A percentile compares a stretch with the other conserved stretches of the same genome.
Conservation (phyloP, 2,329 filamentous ascomycete genomes). For the Fusarium algeriense region DNA sequence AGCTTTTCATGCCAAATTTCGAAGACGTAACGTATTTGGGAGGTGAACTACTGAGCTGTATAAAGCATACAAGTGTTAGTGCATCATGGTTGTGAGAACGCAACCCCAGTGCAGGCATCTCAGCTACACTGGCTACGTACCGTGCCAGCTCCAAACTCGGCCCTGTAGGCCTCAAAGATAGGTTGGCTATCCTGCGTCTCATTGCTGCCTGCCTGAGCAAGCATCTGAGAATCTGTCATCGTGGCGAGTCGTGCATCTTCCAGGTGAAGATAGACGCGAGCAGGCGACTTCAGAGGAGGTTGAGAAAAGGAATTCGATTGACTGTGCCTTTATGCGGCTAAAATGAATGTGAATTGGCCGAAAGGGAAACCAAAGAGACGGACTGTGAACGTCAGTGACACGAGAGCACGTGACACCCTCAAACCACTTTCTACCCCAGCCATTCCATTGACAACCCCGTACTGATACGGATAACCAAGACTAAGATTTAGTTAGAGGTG, state of each 20-base stretch:
- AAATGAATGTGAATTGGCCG: constrained; percentile 29
- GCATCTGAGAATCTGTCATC: constrained; percentile 49
- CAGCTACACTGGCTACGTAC: constrained; percentile 52
- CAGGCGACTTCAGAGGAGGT: neutral
- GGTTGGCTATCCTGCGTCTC: constrained; percentile 61
- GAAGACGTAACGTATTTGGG: constrained; percentile 20
- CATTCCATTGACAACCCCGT: neutral
- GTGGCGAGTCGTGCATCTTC: constrained; percentile 36
- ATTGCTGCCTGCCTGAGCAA: constrained; percentile 50
- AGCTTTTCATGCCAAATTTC: neutral
- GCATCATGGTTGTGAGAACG: constrained; percentile 6
- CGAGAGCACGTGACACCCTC: constrained; percentile 23
- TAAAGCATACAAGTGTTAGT: constrained; percentile 28
- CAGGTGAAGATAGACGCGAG: neutral
- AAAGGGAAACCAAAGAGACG: constrained; percentile 21
- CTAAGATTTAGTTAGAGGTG: neutral
- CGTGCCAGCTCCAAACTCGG: constrained; percentile 54
- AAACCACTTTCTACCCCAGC: neutral
- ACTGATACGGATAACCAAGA: neutral
- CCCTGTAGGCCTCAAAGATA: constrained; percentile 54
- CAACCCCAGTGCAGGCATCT: constrained; percentile 29
- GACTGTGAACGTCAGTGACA: constrained; percentile 24
- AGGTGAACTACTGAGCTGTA: constrained; percentile 37
- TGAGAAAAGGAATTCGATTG: constrained; percentile 2
- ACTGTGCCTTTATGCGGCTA: constrained; percentile 22